These are phyloP conservation scores for Apophysomyces ossiformis DNA, from an alignment of 371 early-diverging fungal species.

Conservation along the genomic window DNA sequence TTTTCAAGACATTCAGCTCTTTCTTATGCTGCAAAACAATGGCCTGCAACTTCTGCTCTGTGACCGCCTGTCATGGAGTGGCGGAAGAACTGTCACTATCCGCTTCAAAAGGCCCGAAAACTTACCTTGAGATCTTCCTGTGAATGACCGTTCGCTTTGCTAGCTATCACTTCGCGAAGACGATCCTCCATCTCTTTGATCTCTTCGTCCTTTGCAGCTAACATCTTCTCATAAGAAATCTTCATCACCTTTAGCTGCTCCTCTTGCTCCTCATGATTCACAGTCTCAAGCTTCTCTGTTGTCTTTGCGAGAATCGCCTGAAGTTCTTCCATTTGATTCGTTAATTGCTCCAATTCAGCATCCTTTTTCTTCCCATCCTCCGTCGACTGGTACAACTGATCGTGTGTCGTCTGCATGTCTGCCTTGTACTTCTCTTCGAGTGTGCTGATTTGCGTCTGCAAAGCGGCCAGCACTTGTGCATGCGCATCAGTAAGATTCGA, in stretches of 20 bases:
- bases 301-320: slow-evolving; percentile 10
- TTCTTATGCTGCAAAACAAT: slow-evolving; percentile 49
- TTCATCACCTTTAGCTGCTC: slow-evolving; percentile 27
- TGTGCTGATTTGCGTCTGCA: slow-evolving; percentile 11
- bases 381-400: slow-evolving; percentile 10
- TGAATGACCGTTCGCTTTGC: slow-evolving; percentile 14
- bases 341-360: slow-evolving; percentile 19
- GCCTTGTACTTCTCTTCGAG: background rate
- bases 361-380: slow-evolving; percentile 16
- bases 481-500: slow-evolving; percentile 10
- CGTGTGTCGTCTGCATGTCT: background rate
- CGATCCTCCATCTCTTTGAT: slow-evolving; percentile 43
- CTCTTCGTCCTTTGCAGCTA: slow-evolving; percentile 44
- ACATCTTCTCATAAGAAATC: slow-evolving; percentile 44
- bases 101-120: slow-evolving; percentile 1
- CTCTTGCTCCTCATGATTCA: slow-evolving; percentile 19
- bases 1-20: slow-evolving; percentile 47
- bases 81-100: background rate
- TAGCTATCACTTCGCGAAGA: slow-evolving; percentile 28
- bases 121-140: background rate
- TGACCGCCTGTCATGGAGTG: slow-evolving; percentile 3
- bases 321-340: slow-evolving; percentile 13
- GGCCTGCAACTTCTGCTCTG: slow-evolving; percentile 32
- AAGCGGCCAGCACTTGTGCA: slow-evolving; percentile 14
- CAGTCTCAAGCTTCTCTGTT: background rate